Conservation (phyloP, 257 asterid genomes). For the Jacaranda mimosifolia region DNA sequence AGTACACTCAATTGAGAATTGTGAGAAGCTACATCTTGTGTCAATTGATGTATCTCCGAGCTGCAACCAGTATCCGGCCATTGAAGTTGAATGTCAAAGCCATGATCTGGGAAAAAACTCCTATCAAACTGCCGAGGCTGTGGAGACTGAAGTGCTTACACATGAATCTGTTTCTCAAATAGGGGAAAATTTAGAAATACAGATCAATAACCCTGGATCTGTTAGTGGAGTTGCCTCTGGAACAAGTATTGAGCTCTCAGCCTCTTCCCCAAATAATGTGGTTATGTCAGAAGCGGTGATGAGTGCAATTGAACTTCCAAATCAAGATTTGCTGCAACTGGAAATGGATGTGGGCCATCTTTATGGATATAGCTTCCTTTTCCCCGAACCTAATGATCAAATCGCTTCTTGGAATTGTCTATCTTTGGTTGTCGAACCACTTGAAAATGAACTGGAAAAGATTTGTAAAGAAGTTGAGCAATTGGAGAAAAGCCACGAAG, state of each 20-base stretch:
- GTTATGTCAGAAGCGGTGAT: conserved; percentile 30
- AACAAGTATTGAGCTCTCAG: conserved; percentile 24
- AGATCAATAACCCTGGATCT: conserved; percentile 25
- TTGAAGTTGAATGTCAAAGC: conserved; percentile 37
- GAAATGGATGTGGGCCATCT: conserved; percentile 35
- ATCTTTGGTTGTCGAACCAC: conserved; percentile 39
- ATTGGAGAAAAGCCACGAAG: conserved; percentile 44
- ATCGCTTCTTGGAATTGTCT: conserved; percentile 32
- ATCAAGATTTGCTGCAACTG: conserved; percentile 37
- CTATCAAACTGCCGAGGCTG: conserved; percentile 42
- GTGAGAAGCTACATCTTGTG: conserved; percentile 43
- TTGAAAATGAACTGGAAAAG: conserved; percentile 46
- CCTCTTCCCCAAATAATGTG: conserved; percentile 34
- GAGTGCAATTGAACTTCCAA: conserved; percentile 34
- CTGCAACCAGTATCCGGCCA: conserved; percentile 32
- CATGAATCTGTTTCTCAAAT: conserved; percentile 37
- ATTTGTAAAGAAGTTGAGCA: conserved; percentile 43
- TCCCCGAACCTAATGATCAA: conserved; percentile 29
- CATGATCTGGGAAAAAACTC: conserved; percentile 34
- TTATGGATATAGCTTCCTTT: neutral
- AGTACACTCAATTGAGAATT: conserved; percentile 36
- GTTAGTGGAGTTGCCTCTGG: conserved; percentile 17
- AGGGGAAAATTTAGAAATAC: conserved; percentile 31
- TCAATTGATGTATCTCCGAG: conserved; percentile 38
- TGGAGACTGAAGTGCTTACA: conserved; percentile 36